Evolutionary conservation across 805 yeast species (phyloP), one percentile per base, ranked within the genome.

Genomic region (Kodamaea hsintzibuensis): DNA sequence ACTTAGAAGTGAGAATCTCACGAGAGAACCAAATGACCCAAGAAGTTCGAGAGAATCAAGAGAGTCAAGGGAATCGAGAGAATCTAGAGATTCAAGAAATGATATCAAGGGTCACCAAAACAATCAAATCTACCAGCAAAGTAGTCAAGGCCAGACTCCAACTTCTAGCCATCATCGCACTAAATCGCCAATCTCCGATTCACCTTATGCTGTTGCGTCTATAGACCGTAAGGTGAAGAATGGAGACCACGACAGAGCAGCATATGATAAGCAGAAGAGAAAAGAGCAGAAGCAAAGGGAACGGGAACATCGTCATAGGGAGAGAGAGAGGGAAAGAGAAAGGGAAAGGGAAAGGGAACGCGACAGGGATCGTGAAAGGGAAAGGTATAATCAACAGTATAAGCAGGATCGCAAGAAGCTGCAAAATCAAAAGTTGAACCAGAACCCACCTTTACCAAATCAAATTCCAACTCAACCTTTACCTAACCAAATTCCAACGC

Each of bases 61-160:
- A 47, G 50, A 35, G 7, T 17, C 16, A 5, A 47, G 50, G 35
- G 44, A 40, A 13, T 16, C 55, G 27, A 43, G 56, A 14, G 57
- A 55, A 22, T 25, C 38, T 9, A 19, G 47, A 44, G 35, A 44
- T 19, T 30, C 47, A 7, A 44, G 47, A 44, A 14, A 8, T 19
- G 47, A 30, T 7, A 44, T 22, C 37, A 44, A 14, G n/a, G 22
- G 35, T 5, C 12, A 7, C 8, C 44, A 40, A 22, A 40, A 22
- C 25, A 22, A 40, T 16, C 19, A 19, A 17, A 7, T 40, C 27
- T 19, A 40, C 7, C 17, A 22, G 25, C 25, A 40, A 17, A 16
- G 44, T 16, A 40, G 3, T 8, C 25, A 40, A 16, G 17, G 19
- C 25, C 25, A 25, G 17, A 13, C 19, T 22, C 19, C 44, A 40